These are phyloP conservation scores for Piper longum DNA, from an alignment of 164 flowering plant genomes.

Conservation along the genomic window DNA sequence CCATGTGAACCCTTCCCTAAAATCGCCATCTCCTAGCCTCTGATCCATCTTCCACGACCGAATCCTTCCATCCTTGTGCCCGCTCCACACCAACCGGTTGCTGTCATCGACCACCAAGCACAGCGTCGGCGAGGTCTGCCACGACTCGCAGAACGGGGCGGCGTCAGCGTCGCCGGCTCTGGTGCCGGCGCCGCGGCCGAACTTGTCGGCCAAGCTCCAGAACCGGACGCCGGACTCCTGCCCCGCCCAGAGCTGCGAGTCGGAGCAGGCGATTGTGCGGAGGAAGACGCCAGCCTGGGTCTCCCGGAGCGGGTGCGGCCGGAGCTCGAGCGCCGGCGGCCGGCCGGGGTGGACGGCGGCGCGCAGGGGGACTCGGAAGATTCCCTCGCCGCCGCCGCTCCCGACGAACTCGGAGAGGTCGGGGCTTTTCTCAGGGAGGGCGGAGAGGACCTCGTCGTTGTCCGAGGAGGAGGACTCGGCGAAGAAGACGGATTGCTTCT, in stretches of 20 bases:
- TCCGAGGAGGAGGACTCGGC: conserved; percentile 34
- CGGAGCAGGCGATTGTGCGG: conserved; percentile 56
- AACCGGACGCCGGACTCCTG: conserved; percentile 55
- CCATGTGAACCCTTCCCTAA: conserved; percentile 71
- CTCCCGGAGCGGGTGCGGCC: conserved; percentile 89
- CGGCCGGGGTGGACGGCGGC: conserved; percentile 71
- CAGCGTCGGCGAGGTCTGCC: conserved; percentile 33
- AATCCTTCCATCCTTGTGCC: conserved; percentile 92
- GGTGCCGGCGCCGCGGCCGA: conserved; percentile 16
- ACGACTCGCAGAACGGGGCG: conserved; percentile 65
- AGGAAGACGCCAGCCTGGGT: conserved; percentile 68
- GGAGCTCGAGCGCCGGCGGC: conserved; percentile 66
- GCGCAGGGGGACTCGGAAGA: conserved; percentile 52
- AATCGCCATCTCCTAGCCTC: conserved; percentile 20
- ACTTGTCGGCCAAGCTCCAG: conserved; percentile 28
- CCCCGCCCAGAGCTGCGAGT: conserved; percentile 86
- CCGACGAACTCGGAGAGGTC: conserved; percentile 59
- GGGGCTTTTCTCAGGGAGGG: not conserved
- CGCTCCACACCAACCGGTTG: conserved; percentile 69
- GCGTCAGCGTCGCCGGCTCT: conserved; percentile 73
- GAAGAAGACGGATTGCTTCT: conserved; percentile 13
- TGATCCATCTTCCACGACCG: conserved; percentile 89
- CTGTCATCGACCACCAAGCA: conserved; percentile 56
- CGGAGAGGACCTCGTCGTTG: conserved; percentile 12
- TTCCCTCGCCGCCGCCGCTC: conserved; percentile 46